phyloP scores from a whole-genome alignment of 495 filamentous ascomycete genomes.

The Podospora pseudopauciseta region DNA sequence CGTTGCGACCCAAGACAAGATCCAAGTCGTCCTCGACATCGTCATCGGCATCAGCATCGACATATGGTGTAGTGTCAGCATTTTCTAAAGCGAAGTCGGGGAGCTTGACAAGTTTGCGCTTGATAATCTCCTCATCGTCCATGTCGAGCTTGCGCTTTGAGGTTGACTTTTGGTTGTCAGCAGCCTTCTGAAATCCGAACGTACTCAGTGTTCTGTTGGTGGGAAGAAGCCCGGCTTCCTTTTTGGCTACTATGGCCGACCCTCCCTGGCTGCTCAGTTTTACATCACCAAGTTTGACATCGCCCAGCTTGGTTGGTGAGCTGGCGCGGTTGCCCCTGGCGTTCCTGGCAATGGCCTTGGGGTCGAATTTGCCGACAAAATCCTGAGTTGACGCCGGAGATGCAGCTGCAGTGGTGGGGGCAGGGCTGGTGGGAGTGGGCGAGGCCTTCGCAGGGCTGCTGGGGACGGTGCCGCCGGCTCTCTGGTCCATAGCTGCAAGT shows the following conservation, averaged over 20 bases:
- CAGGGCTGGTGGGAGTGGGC: slow-evolving; percentile 54
- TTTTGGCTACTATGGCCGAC: slow-evolving; percentile 13
- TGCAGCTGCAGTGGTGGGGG: slow-evolving; percentile 33
- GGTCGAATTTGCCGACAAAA: slow-evolving; percentile 82
- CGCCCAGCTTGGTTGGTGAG: slow-evolving; percentile 39
- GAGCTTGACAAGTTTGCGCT: slow-evolving; percentile 83
- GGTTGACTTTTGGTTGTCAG: slow-evolving; percentile 62
- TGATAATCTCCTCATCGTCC: slow-evolving; percentile 79
- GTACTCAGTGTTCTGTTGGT: slow-evolving; percentile 58
- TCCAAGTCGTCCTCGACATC: slow-evolving; percentile 69
- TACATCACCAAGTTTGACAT: slow-evolving; percentile 30
- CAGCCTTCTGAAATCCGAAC: slow-evolving; percentile 70
- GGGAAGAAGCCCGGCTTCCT: slow-evolving; percentile 28
- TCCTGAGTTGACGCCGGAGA: slow-evolving; percentile 42
- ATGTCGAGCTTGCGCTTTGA: slow-evolving; percentile 75
- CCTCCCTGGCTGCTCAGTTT: slow-evolving; percentile 35
- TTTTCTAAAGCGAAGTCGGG: slow-evolving; percentile 69
- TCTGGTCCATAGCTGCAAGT: slow-evolving; percentile 73
- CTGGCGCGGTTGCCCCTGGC: slow-evolving; percentile 52
- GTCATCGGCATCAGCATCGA: slow-evolving; percentile 56
- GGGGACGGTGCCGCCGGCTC: slow-evolving; percentile 50
- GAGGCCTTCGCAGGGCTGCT: slow-evolving; percentile 52
- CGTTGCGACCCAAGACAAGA: slow-evolving; percentile 61
- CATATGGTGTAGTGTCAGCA: slow-evolving; percentile 54
- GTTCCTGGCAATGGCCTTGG: slow-evolving; percentile 79